A percentile compares a stretch with the other conserved stretches of the same genome.
Conservation (phyloP, 2,329 filamentous ascomycete species). For the Coniochaeta pulveracea region DNA sequence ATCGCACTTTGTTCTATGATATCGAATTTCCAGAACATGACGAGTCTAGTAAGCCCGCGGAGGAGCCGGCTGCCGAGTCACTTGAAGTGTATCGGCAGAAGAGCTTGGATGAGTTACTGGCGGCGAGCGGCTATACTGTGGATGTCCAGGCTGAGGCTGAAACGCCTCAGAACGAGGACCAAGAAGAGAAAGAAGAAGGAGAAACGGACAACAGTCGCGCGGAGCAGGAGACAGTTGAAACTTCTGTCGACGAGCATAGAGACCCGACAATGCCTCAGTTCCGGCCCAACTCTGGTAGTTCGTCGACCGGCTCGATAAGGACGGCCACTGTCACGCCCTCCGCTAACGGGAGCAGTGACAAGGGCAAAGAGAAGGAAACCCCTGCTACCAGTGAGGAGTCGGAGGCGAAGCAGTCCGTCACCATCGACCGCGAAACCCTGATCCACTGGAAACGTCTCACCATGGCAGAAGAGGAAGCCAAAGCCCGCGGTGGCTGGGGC, state of each 20-base stretch:
- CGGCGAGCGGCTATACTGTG: conserved; percentile 32
- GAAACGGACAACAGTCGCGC: neutral
- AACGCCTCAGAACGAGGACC: neutral
- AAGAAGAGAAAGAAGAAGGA: conserved; percentile 4
- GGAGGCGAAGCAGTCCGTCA: conserved; percentile 15
- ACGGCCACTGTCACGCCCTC: conserved; percentile 4
- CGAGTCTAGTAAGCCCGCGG: conserved; percentile 16
- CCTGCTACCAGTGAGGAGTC: too few relatives aligned
- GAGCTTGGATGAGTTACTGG: conserved; percentile 28
- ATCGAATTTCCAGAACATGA: too few relatives aligned
- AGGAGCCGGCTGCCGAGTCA: conserved; percentile 10
- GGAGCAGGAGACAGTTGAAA: neutral
- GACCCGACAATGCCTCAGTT: conserved; percentile 62
- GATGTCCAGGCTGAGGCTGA: conserved; percentile 11
- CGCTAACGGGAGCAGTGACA: neutral
- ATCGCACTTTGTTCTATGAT: conserved; percentile 33
- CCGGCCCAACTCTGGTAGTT: conserved; percentile 45
- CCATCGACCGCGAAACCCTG: conserved; percentile 23
- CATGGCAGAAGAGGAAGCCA: conserved; percentile 56
- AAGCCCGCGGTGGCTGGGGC: conserved; percentile 65
- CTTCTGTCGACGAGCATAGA: conserved; percentile 10
- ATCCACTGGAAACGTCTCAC: conserved; percentile 45
- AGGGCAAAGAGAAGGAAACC: conserved; percentile 4
- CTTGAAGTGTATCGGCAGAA: conserved; percentile 11
- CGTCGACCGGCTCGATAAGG: conserved; percentile 4